Evolutionary conservation across 306 rosid species (phyloP), one percentile per base, ranked within the genome.

Genomic region (Ormosia emarginata): DNA sequence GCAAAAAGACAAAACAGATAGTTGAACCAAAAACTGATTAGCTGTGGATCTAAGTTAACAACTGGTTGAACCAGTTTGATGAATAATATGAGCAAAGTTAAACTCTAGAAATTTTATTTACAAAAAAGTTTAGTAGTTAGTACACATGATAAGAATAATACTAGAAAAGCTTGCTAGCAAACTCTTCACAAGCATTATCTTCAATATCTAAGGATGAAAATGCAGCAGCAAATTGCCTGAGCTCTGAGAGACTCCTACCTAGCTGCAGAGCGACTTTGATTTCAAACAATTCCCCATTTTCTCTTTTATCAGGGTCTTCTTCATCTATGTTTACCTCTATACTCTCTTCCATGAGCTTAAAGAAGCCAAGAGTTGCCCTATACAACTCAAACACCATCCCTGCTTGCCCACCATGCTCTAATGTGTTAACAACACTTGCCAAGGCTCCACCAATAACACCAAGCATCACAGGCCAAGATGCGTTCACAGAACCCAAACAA

Each of bases 381-480:
- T 91, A 91, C 92, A 90, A 79, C 76, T 94, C 97, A 74, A 91
- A 88, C 81, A 92, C 90, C 98, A 92, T 94, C 61, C 97, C 97
- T 5, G 87, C 89, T 90, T 94, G 97, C 8, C 93, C 93, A 14
- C 97, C 98, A 81, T 92, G 98, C 77, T 92, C 90, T 36, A 94
- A 3, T 5, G 90, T 73, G 77, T 90, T 94, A 72, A 89, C 97
- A 29, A 88, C 82, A 75, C 87, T 81, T 0, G 97, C 94, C 84
- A 90, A 81, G 40, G 87, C 91, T 58, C 98, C 98, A 2, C 88
- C 86, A 2, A 87, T 71, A 8, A 90, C 91, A 34, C 89, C 97
- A 12, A 79, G 12, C 81, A 91, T 81, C 71, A 76, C 83, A 7
- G 93, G 85, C 94, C 89, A 89, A 3, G 82, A 44, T 12, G 81